Conservation (phyloP, 768 basidiomycete genomes). For the Phanerodontia chrysosporium region DNA sequence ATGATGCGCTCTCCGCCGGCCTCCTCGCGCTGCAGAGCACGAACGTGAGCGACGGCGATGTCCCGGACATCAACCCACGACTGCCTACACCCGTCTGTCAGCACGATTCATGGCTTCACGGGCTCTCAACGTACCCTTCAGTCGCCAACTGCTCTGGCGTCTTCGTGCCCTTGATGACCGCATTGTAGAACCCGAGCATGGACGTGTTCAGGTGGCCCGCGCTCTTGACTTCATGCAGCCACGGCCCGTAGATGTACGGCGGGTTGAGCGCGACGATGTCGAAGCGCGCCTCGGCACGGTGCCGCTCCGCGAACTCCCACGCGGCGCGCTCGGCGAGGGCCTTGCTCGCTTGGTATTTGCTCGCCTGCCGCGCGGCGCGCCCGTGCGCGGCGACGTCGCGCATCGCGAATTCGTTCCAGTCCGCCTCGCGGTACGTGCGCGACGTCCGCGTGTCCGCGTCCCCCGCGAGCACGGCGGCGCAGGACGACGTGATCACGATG, state of each 20-base stretch:
- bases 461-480: conserved; percentile 39
- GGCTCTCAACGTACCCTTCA: background rate
- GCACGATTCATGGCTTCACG: background rate
- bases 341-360: conserved; percentile 64
- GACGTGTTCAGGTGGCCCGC: conserved; percentile 38
- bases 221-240: conserved; percentile 13
- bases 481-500: conserved; percentile 66
- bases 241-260: conserved; percentile 28
- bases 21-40: conserved; percentile 16
- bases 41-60: conserved; percentile 10
- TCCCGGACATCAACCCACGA: conserved; percentile 21
- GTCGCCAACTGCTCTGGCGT: background rate
- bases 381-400: conserved; percentile 26
- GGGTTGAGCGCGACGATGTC: conserved; percentile 34
- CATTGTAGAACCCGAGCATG: conserved; percentile 29
- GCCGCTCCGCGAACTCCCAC: conserved; percentile 14
- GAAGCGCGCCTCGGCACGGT: conserved; percentile 25
- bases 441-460: conserved; percentile 1
- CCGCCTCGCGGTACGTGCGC: conserved; percentile 39
- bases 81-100: background rate
- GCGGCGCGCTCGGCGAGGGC: conserved; percentile 48
- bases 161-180: conserved; percentile 18
- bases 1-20: conserved; percentile 37
- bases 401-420: conserved; percentile 38
- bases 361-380: conserved; percentile 16